Conservation (phyloP, 257 asterid species). For the Fraxinus pennsylvanica region DNA sequence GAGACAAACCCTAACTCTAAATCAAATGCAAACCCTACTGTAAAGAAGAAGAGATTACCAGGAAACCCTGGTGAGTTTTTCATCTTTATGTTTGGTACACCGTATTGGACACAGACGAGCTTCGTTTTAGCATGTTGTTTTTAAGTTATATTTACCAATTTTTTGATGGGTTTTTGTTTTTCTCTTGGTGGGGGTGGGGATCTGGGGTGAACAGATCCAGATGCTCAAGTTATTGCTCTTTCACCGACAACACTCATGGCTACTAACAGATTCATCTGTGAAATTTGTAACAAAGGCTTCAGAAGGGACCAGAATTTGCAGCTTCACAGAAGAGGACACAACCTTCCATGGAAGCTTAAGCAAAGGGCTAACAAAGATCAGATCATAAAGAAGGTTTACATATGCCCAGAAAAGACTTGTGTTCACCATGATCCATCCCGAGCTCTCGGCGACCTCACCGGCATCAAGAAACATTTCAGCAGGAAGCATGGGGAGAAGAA, state of each 20-base stretch:
- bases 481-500: conserved; percentile 74
- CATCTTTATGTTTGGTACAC: background rate
- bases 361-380: conserved; percentile 15
- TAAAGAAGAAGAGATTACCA: conserved; percentile 61
- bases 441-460: conserved; percentile 68
- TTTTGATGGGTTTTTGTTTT: background rate
- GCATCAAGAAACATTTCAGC: conserved; percentile 63
- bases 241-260: background rate
- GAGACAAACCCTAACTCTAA: conserved; percentile 47
- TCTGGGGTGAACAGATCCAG: background rate
- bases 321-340: background rate
- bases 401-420: conserved; percentile 68
- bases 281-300: background rate
- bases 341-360: background rate
- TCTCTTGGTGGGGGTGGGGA: background rate
- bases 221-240: background rate
- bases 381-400: conserved; percentile 48
- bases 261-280: background rate
- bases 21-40: conserved; percentile 34
- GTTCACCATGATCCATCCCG: conserved; percentile 66
- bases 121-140: too few species aligned
- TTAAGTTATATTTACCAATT: background rate
- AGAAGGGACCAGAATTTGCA: background rate
- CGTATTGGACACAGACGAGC: background rate
- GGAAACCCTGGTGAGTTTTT: conserved; percentile 55